Evolutionary conservation across 2,329 filamentous ascomycete genomes (phyloP).

Genomic region (Clonostachys chloroleuca): DNA sequence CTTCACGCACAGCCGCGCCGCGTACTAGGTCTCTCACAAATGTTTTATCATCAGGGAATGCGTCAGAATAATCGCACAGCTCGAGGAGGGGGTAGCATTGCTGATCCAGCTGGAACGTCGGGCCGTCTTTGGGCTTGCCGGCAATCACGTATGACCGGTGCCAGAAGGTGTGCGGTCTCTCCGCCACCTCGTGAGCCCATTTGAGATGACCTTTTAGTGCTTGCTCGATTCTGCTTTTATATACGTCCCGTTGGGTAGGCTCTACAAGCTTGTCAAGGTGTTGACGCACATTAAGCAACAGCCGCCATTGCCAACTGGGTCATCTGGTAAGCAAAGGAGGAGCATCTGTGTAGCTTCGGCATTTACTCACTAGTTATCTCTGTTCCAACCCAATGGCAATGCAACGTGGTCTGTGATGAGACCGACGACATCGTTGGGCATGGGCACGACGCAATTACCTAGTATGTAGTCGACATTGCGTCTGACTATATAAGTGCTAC

Average conservation of each 20-base stretch:
- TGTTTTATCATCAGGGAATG: neutral
- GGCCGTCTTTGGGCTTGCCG: neutral
- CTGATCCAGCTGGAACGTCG: neutral
- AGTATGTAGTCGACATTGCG: neutral
- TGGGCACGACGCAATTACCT: neutral
- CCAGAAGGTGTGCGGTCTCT: neutral
- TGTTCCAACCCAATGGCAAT: neutral
- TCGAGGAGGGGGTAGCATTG: slow-evolving; percentile 3
- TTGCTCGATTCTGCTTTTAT: neutral
- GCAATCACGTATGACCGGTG: neutral
- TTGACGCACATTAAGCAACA: neutral
- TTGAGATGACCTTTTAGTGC: neutral
- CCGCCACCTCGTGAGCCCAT: neutral
- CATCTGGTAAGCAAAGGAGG: neutral
- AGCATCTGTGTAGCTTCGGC: no score
- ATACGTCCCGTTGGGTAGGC: neutral
- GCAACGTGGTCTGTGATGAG: neutral
- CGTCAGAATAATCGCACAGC: slow-evolving; percentile 1
- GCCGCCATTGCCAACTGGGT: neutral
- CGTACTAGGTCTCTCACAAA: neutral
- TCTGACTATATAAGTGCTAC: neutral
- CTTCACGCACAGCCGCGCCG: neutral
- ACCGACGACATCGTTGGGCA: neutral
- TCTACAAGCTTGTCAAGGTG: neutral
- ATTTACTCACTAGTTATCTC: neutral